phyloP scores from a whole-genome alignment of 2,329 filamentous ascomycete genomes.

The Venturia aucupariae region DNA sequence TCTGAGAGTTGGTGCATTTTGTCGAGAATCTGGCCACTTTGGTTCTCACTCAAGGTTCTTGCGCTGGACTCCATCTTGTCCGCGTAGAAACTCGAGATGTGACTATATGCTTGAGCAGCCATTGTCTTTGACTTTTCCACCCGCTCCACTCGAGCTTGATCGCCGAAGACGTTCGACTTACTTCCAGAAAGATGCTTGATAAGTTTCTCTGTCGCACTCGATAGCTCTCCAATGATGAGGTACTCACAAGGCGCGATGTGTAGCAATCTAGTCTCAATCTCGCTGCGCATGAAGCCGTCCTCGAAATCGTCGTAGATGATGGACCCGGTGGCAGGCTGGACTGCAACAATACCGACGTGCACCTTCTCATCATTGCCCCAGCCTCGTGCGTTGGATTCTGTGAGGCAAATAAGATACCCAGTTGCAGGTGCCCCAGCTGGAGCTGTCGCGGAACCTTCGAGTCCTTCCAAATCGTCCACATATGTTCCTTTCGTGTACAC shows the following conservation, averaged over 20 bases:
- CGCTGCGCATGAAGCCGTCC: constrained; percentile 93
- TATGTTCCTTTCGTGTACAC: constrained; percentile 98
- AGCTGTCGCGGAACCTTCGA: constrained; percentile 52
- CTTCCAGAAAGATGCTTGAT: constrained; percentile 82
- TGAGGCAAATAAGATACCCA: constrained; percentile 90
- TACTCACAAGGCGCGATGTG: constrained; percentile 96
- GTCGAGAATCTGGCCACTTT: constrained; percentile 61
- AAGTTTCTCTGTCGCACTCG: constrained; percentile 85
- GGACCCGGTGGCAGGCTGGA: constrained; percentile 91
- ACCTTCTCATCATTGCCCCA: constrained; percentile 88
- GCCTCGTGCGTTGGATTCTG: constrained; percentile 70
- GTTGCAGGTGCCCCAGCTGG: constrained; percentile 47
- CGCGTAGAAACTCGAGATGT: constrained; percentile 89
- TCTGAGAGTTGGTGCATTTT: constrained; percentile 80
- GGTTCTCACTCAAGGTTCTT: constrained; percentile 31
- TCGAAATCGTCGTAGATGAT: constrained; percentile 95
- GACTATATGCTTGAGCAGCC: constrained; percentile 74
- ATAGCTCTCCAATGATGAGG: constrained; percentile 81
- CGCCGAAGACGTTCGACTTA: constrained; percentile 83
- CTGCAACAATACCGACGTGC: constrained; percentile 81
- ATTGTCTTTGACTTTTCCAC: constrained; percentile 68
- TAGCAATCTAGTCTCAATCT: constrained; percentile 88
- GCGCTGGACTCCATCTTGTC: constrained; percentile 61
- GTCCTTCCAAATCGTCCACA: constrained; percentile 80
- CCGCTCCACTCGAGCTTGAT: constrained; percentile 77